Evolutionary conservation across 257 asterid genomes (phyloP).

Genomic region (Plantago ovata): DNA sequence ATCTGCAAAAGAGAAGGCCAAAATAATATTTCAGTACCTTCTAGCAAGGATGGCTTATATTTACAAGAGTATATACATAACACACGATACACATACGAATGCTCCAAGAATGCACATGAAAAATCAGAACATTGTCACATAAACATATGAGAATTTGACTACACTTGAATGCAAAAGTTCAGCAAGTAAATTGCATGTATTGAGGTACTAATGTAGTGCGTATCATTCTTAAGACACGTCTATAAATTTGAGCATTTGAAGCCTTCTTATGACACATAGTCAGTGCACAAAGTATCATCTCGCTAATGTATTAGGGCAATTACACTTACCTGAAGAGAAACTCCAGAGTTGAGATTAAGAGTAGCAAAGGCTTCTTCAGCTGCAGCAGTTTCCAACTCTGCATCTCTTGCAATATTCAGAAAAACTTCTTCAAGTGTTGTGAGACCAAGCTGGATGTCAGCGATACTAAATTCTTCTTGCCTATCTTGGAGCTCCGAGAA

Average conservation of each 20-base stretch:
- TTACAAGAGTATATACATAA: no score
- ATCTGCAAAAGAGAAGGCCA: slow-evolving; percentile 35
- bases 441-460: slow-evolving; percentile 86
- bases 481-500: slow-evolving; percentile 67
- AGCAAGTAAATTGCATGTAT: no score
- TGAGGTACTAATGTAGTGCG: no score
- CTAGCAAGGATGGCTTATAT: background rate
- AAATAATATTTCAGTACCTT: background rate
- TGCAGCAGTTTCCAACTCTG: slow-evolving; percentile 75
- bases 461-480: slow-evolving; percentile 55
- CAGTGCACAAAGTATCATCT: background rate
- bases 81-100: no score
- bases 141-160: no score
- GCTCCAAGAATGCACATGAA: no score
- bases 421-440: slow-evolving; percentile 89
- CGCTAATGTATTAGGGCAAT: background rate
- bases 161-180: no score
- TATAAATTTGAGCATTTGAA: background rate
- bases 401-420: slow-evolving; percentile 66
- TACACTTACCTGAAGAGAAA: slow-evolving; percentile 49
- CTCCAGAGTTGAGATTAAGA: slow-evolving; percentile 56
- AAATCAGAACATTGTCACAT: no score
- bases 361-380: slow-evolving; percentile 62
- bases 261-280: background rate
- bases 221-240: no score